A percentile compares a stretch with the other conserved stretches of the same genome.
Evolutionary conservation across 2,329 filamentous ascomycete genomes (phyloP).

Genomic region (Elsinoe necatrix): DNA sequence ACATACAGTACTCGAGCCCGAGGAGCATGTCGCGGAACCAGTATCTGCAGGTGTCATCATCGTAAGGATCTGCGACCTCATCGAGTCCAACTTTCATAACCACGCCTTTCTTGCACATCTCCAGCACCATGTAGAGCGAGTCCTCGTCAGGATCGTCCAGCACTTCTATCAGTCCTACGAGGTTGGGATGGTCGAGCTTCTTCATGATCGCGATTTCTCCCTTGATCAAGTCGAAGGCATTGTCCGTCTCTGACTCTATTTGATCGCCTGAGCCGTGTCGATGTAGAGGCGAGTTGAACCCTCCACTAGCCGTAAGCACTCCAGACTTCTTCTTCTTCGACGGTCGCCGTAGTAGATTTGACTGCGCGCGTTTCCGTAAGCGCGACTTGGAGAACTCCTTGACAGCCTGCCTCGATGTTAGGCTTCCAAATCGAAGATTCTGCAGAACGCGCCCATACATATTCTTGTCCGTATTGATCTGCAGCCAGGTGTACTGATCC

Average conservation of each 20-base stretch:
- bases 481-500: constrained; percentile 83
- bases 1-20: constrained; percentile 83
- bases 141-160: constrained; percentile 93
- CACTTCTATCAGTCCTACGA: constrained; percentile 90
- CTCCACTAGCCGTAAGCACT: constrained; percentile 39
- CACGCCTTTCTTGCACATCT: constrained; percentile 98
- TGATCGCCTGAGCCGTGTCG: constrained; percentile 46
- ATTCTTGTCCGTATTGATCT: constrained; percentile 89
- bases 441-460: constrained; percentile 50
- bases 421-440: background rate
- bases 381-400: constrained; percentile 97
- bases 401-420: constrained; percentile 58
- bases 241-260: constrained; percentile 49
- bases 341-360: constrained; percentile 67
- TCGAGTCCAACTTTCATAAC: constrained; percentile 93
- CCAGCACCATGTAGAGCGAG: constrained; percentile 95
- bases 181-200: constrained; percentile 87
- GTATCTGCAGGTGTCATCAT: constrained; percentile 69
- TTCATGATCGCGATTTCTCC: constrained; percentile 99
- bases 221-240: constrained; percentile 76
- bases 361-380: constrained; percentile 81
- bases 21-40: constrained; percentile 95
- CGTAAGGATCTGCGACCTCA: constrained; percentile 72
- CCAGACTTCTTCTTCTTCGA: constrained; percentile 47
- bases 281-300: constrained; percentile 57